phyloP scores from a whole-genome alignment of 805 yeast species.

The Helenozyma baotianmanensis region DNA sequence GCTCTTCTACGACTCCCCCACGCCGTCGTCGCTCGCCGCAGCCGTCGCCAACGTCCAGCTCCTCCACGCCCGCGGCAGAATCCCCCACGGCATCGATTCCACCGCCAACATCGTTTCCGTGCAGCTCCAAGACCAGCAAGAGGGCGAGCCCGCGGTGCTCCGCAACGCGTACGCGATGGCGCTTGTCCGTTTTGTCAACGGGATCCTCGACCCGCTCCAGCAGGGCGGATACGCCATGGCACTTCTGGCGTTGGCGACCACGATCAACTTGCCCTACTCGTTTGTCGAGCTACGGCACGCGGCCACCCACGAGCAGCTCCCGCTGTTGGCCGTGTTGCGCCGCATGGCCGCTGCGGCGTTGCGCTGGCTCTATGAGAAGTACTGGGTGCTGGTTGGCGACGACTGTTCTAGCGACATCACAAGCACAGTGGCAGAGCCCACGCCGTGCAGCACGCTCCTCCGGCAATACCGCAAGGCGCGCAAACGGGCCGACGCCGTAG shows the following conservation, averaged over 20 bases:
- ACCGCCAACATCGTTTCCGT: slow-evolving; percentile 58
- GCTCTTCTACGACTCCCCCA: slow-evolving; percentile 4
- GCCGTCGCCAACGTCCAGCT: slow-evolving; percentile 39
- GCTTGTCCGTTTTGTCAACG: slow-evolving; percentile 83
- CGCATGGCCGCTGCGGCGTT: slow-evolving; percentile 57
- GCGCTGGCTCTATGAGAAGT: slow-evolving; percentile 67
- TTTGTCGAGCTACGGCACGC: slow-evolving; percentile 89
- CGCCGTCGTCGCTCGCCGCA: neutral
- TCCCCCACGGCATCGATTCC: slow-evolving; percentile 70
- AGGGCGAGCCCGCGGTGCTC: slow-evolving; percentile 27
- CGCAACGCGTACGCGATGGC: slow-evolving; percentile 63
- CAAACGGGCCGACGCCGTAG: neutral
- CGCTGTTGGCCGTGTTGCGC: slow-evolving; percentile 65
- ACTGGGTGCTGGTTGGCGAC: too few species aligned
- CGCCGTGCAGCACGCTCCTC: neutral
- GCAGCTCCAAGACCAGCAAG: slow-evolving; percentile 35
- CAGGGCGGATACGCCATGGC: slow-evolving; percentile 76
- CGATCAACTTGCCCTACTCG: slow-evolving; percentile 63
- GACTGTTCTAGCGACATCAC: neutral
- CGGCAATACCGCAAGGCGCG: too few species aligned
- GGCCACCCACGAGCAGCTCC: slow-evolving; percentile 86
- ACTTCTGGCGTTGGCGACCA: slow-evolving; percentile 65
- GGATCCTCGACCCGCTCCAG: slow-evolving; percentile 82
- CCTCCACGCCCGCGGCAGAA: slow-evolving; percentile 52
- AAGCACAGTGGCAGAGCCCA: neutral